Percentiles rank a stretch among this genome's conserved stretches.
These are phyloP conservation scores for Penicillium malachiteum DNA, from an alignment of 495 filamentous ascomycete genomes.

Conservation along the genomic window DNA sequence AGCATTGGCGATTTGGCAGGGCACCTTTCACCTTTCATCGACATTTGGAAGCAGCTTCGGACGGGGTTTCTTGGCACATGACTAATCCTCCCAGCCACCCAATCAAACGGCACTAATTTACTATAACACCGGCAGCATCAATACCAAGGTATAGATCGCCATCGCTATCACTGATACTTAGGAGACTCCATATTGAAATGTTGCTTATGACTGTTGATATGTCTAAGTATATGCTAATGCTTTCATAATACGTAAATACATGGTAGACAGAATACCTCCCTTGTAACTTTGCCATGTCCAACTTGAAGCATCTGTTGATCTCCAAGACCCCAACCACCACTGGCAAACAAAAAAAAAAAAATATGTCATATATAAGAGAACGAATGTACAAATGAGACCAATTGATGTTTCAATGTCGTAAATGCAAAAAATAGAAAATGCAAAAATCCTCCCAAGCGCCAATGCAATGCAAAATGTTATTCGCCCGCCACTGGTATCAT, in stretches of 20 bases:
- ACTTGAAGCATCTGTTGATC: no score
- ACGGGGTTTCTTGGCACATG: conserved; percentile 13
- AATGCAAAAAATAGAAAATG: conserved; percentile 9
- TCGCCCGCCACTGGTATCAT: conserved; percentile 33
- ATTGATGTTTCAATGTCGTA: background rate
- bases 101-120: conserved; percentile 5
- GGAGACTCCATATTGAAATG: background rate
- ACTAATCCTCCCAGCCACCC: conserved; percentile 3
- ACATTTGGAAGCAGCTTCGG: conserved; percentile 13
- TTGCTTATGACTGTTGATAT: background rate
- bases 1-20: conserved; percentile 5
- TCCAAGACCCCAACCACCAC: no score
- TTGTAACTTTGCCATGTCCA: background rate
- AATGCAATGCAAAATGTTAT: conserved; percentile 19
- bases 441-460: conserved; percentile 20
- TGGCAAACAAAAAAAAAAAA: background rate
- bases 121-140: no score
- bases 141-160: background rate
- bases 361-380: background rate
- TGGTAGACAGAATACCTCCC: background rate
- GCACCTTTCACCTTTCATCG: background rate
- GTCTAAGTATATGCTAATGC: background rate
- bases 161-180: background rate
- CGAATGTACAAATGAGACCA: background rate
- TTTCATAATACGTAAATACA: background rate